These are phyloP conservation scores for Euphorbia celastroides DNA, from an alignment of 441 rosid genomes.

Conservation along the genomic window DNA sequence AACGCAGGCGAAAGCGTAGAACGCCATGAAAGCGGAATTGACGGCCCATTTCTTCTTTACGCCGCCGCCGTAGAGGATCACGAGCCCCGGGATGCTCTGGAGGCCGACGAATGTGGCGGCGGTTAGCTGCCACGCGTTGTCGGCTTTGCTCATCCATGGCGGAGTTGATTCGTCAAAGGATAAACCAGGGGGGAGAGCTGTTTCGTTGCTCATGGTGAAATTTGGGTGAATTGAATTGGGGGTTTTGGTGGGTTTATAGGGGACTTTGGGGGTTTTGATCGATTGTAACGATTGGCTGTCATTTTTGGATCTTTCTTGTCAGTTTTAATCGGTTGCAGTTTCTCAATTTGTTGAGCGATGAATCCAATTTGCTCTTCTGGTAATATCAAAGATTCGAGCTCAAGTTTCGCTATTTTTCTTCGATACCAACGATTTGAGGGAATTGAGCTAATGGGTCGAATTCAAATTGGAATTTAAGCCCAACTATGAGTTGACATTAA, in stretches of 20 bases:
- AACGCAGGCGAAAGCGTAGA: constrained; percentile 51
- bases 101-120: constrained; percentile 52
- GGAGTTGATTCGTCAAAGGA: constrained; percentile 29
- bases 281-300: constrained; percentile 36
- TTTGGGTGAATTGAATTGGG: not conserved
- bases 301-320: constrained; percentile 5
- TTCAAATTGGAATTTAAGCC: not conserved
- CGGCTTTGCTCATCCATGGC: constrained; percentile 46
- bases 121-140: constrained; percentile 54
- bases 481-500: not conserved
- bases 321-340: not conserved
- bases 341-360: constrained; percentile 9
- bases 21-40: constrained; percentile 53
- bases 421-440: not conserved
- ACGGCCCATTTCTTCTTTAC: constrained; percentile 65
- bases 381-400: constrained; percentile 15
- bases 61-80: constrained; percentile 45
- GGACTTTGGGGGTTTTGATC: constrained; percentile 3
- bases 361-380: constrained; percentile 8
- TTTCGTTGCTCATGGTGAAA: no score
- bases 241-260: constrained; percentile 14
- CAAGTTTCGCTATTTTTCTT: not conserved
- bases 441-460: not conserved
- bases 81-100: constrained; percentile 47
- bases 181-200: constrained; percentile 29